Conservation (phyloP, 2,329 filamentous ascomycete genomes). For the Blumeria graminis region DNA sequence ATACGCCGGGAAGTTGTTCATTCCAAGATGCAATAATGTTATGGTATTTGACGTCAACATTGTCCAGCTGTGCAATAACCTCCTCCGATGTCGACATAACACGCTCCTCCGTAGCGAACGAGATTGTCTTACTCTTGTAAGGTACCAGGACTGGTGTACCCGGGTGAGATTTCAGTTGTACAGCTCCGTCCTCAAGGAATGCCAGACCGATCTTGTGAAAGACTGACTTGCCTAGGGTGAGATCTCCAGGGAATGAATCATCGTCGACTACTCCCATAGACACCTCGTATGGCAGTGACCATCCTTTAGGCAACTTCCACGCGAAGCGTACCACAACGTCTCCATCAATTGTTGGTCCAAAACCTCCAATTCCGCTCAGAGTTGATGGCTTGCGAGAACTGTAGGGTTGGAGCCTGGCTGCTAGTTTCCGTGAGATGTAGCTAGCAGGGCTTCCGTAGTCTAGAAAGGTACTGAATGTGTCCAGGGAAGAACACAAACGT, state of each 20-base stretch:
- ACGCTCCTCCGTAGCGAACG: too few species aligned
- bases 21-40: too few species aligned
- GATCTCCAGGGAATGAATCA: background rate
- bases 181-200: background rate
- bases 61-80: too few species aligned
- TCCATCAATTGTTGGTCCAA: background rate
- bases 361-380: background rate
- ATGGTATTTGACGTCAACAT: too few species aligned
- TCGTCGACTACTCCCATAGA: background rate
- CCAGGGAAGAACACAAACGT: background rate
- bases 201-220: background rate
- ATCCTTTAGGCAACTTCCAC: background rate
- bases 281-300: background rate
- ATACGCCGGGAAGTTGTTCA: too few species aligned
- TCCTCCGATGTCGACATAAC: too few species aligned
- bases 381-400: background rate
- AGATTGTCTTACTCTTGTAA: too few species aligned
- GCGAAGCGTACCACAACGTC: background rate
- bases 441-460: background rate
- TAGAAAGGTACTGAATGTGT: background rate
- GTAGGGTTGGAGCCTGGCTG: background rate
- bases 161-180: background rate
- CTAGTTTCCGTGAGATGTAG: background rate
- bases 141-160: background rate
- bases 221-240: background rate